These are phyloP conservation scores for Mortierella sp. DNA, from an alignment of 371 early-diverging fungal species.

Conservation along the genomic window DNA sequence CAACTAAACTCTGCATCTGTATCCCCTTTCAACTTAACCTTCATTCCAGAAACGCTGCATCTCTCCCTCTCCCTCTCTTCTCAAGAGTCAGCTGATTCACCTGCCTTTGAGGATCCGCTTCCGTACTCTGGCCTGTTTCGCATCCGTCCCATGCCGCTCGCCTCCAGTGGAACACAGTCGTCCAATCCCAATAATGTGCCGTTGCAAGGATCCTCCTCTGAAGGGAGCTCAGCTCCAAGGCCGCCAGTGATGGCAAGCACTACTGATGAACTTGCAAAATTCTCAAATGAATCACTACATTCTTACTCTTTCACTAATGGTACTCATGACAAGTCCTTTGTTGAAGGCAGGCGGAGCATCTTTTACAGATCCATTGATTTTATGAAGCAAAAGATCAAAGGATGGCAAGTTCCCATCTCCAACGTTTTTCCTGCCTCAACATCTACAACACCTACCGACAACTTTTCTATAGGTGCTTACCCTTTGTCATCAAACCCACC, in stretches of 20 bases:
- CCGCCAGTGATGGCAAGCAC: constrained; percentile 40
- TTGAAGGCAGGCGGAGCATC: constrained; percentile 60
- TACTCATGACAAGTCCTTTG: constrained; percentile 57
- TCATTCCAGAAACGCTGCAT: neutral
- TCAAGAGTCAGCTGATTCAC: constrained; percentile 22
- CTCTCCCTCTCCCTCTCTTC: constrained; percentile 16
- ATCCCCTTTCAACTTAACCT: neutral
- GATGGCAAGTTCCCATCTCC: constrained; percentile 60
- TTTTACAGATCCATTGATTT: constrained; percentile 67
- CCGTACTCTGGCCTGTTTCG: constrained; percentile 55
- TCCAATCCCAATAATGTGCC: constrained; percentile 19
- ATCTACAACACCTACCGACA: constrained; percentile 54
- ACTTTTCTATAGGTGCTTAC: constrained; percentile 59
- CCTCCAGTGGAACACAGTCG: constrained; percentile 27
- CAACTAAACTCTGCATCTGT: neutral
- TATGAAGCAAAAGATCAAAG: constrained; percentile 67
- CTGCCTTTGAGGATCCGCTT: constrained; percentile 47
- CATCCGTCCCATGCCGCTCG: constrained; percentile 55
- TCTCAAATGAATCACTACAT: constrained; percentile 69
- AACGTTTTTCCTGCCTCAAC: constrained; percentile 51
- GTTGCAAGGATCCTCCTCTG: constrained; percentile 8
- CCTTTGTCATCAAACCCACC: constrained; percentile 44
- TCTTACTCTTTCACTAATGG: constrained; percentile 65
- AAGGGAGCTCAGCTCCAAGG: constrained; percentile 8
- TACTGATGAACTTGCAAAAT: constrained; percentile 57